A percentile compares a stretch with the other conserved stretches of the same genome.
These are phyloP conservation scores for Aristolochia californica DNA, from an alignment of 164 flowering plant species.

Conservation along the genomic window DNA sequence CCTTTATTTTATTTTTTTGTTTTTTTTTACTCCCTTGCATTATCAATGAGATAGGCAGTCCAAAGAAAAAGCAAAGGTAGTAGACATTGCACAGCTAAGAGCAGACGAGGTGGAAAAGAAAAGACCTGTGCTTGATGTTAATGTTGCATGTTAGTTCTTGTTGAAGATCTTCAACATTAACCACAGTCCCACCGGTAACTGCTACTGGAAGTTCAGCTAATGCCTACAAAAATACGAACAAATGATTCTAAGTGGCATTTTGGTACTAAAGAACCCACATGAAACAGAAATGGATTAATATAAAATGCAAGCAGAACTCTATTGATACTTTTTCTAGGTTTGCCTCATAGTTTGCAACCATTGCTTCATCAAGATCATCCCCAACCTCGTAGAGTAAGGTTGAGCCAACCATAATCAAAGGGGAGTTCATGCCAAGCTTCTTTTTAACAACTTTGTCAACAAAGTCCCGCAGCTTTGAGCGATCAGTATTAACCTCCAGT, in stretches of 20 bases:
- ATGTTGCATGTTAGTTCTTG: slow-evolving; percentile 77
- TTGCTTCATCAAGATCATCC: slow-evolving; percentile 79
- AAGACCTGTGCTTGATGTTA: slow-evolving; percentile 78
- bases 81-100: background rate
- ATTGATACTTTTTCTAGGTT: slow-evolving; percentile 74
- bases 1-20: too few species aligned
- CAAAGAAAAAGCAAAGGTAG: background rate
- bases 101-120: background rate
- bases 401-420: slow-evolving; percentile 79
- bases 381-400: slow-evolving; percentile 87
- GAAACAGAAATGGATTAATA: background rate
- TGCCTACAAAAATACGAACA: slow-evolving; percentile 27
- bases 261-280: background rate
- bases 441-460: slow-evolving; percentile 86
- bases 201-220: slow-evolving; percentile 77
- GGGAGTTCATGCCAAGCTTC: slow-evolving; percentile 84
- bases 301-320: slow-evolving; percentile 2
- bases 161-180: slow-evolving; percentile 80
- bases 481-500: slow-evolving; percentile 69
- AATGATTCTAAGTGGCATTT: background rate
- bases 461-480: slow-evolving; percentile 66
- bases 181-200: slow-evolving; percentile 57
- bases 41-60: too few species aligned
- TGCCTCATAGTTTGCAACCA: slow-evolving; percentile 59
- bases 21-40: background rate